A percentile compares a stretch with the other conserved stretches of the same genome.
Evolutionary conservation across 495 filamentous ascomycete genomes (phyloP).

Genomic region (Beverwykella pulmonaria): DNA sequence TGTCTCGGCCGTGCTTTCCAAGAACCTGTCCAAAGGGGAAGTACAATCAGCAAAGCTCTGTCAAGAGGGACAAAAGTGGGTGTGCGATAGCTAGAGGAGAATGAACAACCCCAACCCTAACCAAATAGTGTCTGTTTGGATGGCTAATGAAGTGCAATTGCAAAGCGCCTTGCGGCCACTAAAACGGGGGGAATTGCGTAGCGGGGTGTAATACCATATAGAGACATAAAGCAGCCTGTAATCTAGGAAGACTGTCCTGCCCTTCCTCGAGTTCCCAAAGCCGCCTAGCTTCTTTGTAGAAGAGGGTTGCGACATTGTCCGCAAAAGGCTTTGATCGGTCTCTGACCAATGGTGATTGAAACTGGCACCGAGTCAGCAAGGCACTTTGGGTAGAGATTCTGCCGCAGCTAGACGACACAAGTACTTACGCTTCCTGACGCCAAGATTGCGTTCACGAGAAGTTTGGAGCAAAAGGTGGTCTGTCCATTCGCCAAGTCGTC

Average conservation of each 20-base stretch:
- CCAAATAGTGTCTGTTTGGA: too few species aligned
- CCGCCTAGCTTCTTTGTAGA: slow-evolving; percentile 27
- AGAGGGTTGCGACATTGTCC: slow-evolving; percentile 16
- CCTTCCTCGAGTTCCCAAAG: slow-evolving; percentile 29
- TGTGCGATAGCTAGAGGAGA: too few species aligned
- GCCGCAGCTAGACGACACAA: neutral
- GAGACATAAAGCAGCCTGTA: slow-evolving; percentile 24
- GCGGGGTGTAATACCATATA: slow-evolving; percentile 10
- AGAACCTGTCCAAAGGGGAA: neutral
- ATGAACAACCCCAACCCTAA: too few species aligned
- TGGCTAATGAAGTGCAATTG: too few species aligned
- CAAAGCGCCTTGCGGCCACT: too few species aligned
- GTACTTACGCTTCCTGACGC: slow-evolving; percentile 29
- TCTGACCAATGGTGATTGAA: slow-evolving; percentile 20
- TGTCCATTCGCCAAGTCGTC: slow-evolving; percentile 17
- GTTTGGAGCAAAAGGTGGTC: slow-evolving; percentile 22
- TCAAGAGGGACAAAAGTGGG: too few species aligned
- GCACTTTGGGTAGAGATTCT: neutral
- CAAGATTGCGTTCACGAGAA: slow-evolving; percentile 29
- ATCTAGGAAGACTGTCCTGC: slow-evolving; percentile 9
- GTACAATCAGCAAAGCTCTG: too few species aligned
- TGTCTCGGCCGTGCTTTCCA: slow-evolving; percentile 30
- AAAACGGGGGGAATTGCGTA: too few species aligned
- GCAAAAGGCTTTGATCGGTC: slow-evolving; percentile 25
- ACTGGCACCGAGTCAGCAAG: slow-evolving; percentile 10